Percentiles rank a stretch among this genome's conserved stretches.
Evolutionary conservation across 371 early-diverging fungal genomes (phyloP).

Genomic region (Mortierella sp.): DNA sequence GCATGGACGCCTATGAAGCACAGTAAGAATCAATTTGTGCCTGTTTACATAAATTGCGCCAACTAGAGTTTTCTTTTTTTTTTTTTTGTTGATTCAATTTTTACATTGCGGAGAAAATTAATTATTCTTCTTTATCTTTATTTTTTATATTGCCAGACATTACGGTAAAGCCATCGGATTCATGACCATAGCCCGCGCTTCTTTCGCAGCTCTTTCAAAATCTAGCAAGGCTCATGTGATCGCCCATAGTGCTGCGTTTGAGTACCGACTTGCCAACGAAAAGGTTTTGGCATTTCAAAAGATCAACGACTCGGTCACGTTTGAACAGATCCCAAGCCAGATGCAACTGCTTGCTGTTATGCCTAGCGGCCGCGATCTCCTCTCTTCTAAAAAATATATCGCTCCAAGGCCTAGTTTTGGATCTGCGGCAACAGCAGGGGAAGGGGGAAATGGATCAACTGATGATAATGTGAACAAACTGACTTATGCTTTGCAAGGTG

Average conservation of each 20-base stretch:
- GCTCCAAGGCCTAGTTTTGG: constrained; percentile 69
- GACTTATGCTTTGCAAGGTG: constrained; percentile 51
- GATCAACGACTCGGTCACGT: constrained; percentile 74
- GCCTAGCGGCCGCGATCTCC: constrained; percentile 70
- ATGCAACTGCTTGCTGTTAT: constrained; percentile 67
- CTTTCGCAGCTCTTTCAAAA: constrained; percentile 65
- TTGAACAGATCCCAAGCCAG: constrained; percentile 64
- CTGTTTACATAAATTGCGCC: neutral
- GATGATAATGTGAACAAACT: constrained; percentile 30
- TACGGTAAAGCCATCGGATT: constrained; percentile 74
- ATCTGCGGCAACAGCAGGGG: constrained; percentile 7
- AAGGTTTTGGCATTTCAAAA: constrained; percentile 61
- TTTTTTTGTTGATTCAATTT: too few species aligned
- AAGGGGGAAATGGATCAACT: constrained; percentile 11
- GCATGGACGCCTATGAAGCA: constrained; percentile 72
- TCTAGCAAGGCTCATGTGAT: constrained; percentile 64
- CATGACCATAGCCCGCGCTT: constrained; percentile 65
- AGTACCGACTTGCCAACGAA: constrained; percentile 65
- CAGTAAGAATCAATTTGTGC: constrained; percentile 60
- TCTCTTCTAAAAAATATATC: constrained; percentile 63
- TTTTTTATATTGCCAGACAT: constrained; percentile 53
- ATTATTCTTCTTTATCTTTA: neutral
- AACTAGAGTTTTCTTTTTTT: neutral
- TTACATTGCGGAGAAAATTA: constrained; percentile 10
- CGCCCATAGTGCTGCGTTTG: constrained; percentile 64